Base-by-base conservation (phyloP, 2,329 filamentous ascomycete species). In the Elsinoe necatrix region DNA sequence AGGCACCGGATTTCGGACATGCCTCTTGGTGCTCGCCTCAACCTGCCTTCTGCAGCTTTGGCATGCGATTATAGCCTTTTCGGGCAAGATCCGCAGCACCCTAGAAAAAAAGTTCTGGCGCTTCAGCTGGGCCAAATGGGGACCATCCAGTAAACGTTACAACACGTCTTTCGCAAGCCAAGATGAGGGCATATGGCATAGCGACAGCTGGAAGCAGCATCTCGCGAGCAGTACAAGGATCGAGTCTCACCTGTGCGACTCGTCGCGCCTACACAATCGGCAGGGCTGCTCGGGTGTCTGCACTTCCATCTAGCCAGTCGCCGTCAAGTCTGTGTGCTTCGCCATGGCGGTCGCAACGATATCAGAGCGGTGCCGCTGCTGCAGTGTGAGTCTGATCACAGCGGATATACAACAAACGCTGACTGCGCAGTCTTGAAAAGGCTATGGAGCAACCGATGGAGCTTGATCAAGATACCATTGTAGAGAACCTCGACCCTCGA, bases 401-500 rank as follows among this genome's bases (percentile, higher is more conserved):
- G 35, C 20, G 16, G 27, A 9, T 27, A 1, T 4, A 29, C n/a
- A 14, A 23, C 12, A 1, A n/a, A 3, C 23, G 31, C 59, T 60
- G 41, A 61, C 42, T 18, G 9, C 9, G 5, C 12, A 78, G 76
- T 57, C 71, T 78, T 51, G 80, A 83, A 66, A 74, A 82, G 63
- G 82, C 81, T 14, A 73, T 77, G 41, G 74, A 77, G 52, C 77
- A 81, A 62, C 81, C 82, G 7, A 75, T 77, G 41, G 69, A 72
- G 43, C 72, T 86, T 54, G 76, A 80, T 1, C 81, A 84, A 68
- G 77, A 83, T 57, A 77, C 79, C 16, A 85, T 95, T 61, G 85
- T 90, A 55, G 83, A 87, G 63, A 91, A 90, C 68, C 85, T 96
- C 72, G 82, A 84, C 64, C 83, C 88, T 29, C 81, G 84, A 59